Base-by-base conservation (phyloP, 768 basidiomycete genomes). In the Boletus rex-veris region DNA sequence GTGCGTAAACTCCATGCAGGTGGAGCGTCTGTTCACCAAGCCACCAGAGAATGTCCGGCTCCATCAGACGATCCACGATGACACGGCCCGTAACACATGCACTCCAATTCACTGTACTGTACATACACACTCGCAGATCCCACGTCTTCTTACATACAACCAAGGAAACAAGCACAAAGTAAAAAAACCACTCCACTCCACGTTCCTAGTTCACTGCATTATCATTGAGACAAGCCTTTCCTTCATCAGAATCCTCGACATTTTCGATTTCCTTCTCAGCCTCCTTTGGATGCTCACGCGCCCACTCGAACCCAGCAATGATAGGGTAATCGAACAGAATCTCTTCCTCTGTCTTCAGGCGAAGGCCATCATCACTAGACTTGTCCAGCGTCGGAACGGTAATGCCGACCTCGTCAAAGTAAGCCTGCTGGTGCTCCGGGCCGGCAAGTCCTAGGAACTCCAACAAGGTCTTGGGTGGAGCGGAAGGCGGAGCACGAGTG, bases 271-370 rank as follows among this genome's bases (percentile, higher is more conserved):
- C 50, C 11, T 19, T 19, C 31, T 45, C 4, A 12, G 41, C 39
- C 10, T 62, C 50, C 12, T 8, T 6, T 4, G 61, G 61, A 43
- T 62, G 38, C 48, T 62, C 60, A 4, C n/a, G 42, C 14, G 41
- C 57, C 57, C 57, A 63, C 37, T 62, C 46, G 3, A 53, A 28
- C 24, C 24, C 40, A 1, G 35, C 21, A n/a, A 60, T 52, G 43
- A 56, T 15, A 15, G 58, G 61, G 15, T 43, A 40, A 12, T 45
- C 38, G 19, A 46, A 46, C 16, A 31, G 31, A 14, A 5, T 36
- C 18, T 57, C 52, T 4, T 36, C 19, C 35, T 31, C 9, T 16
- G 37, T 24, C 44, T 59, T 62, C 42, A 36, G 15, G 10, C 0
- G 4, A n/a, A 55, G 36, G 9, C 38, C 48, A 15, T 12, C 1